These are phyloP conservation scores for Jamesozyma spencerorum DNA, from an alignment of 805 yeast genomes.

Conservation along the genomic window DNA sequence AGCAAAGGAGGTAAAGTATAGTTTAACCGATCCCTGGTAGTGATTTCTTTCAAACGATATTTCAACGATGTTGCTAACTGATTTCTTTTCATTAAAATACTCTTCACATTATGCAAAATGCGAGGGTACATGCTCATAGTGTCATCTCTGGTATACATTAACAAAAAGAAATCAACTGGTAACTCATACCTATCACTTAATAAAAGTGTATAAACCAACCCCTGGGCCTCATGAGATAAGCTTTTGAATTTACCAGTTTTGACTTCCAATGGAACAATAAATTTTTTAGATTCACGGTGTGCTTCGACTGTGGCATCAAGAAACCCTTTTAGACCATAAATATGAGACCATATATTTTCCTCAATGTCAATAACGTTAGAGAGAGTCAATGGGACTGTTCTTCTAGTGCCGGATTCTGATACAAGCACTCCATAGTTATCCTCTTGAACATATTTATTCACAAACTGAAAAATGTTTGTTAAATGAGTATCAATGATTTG, in stretches of 20 bases:
- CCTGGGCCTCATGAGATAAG: slow-evolving; percentile 74
- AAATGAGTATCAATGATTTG: slow-evolving; percentile 40
- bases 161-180: slow-evolving; percentile 51
- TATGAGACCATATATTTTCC: slow-evolving; percentile 87
- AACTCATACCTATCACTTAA: slow-evolving; percentile 72
- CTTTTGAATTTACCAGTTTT: slow-evolving; percentile 69
- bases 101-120: slow-evolving; percentile 47
- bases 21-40: slow-evolving; percentile 1
- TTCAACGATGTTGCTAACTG: slow-evolving; percentile 50
- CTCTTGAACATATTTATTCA: slow-evolving; percentile 35
- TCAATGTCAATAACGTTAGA: slow-evolving; percentile 72
- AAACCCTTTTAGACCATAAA: slow-evolving; percentile 80
- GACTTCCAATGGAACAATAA: slow-evolving; percentile 78
- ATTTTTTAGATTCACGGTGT: slow-evolving; percentile 31
- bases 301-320: slow-evolving; percentile 82
- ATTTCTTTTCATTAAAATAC: slow-evolving; percentile 66
- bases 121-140: slow-evolving; percentile 48
- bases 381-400: slow-evolving; percentile 40
- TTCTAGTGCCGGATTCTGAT: slow-evolving; percentile 24
- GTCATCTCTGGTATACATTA: slow-evolving; percentile 63
- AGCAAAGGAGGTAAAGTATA: slow-evolving; percentile 46
- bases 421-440: slow-evolving; percentile 21
- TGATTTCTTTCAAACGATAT: slow-evolving; percentile 29
- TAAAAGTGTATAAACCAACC: slow-evolving; percentile 68
- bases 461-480: slow-evolving; percentile 46